These are phyloP conservation scores for Kwoniella sp. DNA, from an alignment of 768 basidiomycete species.

Conservation along the genomic window DNA sequence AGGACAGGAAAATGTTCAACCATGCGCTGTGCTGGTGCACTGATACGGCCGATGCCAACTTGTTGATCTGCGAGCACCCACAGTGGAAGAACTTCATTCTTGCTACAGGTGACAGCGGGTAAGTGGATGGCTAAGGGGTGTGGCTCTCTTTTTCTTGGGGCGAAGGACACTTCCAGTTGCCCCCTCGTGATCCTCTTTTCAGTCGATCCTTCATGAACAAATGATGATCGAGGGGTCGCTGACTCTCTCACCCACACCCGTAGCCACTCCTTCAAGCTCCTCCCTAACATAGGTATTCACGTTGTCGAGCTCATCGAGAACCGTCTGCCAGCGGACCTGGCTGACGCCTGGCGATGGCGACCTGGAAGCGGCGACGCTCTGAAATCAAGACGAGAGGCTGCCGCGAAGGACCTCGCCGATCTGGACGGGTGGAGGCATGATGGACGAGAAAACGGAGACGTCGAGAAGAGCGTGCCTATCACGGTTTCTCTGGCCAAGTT, in stretches of 20 bases:
- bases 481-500: constrained; percentile 4
- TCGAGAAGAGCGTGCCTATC: not conserved
- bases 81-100: constrained; percentile 42
- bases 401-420: constrained; percentile 39
- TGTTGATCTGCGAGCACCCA: constrained; percentile 50
- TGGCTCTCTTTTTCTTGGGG: too few species aligned
- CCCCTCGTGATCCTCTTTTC: too few species aligned
- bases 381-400: constrained; percentile 25
- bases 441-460: not conserved
- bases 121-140: not conserved
- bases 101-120: constrained; percentile 48
- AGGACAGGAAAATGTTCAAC: constrained; percentile 34
- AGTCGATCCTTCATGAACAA: too few species aligned
- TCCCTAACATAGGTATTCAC: constrained; percentile 46
- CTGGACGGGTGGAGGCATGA: constrained; percentile 41
- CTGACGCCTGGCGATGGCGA: constrained; percentile 35
- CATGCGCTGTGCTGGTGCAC: constrained; percentile 53
- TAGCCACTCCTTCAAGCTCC: constrained; percentile 49
- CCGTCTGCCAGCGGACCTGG: constrained; percentile 26
- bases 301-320: constrained; percentile 50
- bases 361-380: constrained; percentile 24
- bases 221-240: too few species aligned
- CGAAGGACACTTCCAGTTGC: too few species aligned
- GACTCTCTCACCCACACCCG: not conserved
- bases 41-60: constrained; percentile 46